Evolutionary conservation across 2,329 filamentous ascomycete species (phyloP).

Genomic region (Calonectria henricotiae): DNA sequence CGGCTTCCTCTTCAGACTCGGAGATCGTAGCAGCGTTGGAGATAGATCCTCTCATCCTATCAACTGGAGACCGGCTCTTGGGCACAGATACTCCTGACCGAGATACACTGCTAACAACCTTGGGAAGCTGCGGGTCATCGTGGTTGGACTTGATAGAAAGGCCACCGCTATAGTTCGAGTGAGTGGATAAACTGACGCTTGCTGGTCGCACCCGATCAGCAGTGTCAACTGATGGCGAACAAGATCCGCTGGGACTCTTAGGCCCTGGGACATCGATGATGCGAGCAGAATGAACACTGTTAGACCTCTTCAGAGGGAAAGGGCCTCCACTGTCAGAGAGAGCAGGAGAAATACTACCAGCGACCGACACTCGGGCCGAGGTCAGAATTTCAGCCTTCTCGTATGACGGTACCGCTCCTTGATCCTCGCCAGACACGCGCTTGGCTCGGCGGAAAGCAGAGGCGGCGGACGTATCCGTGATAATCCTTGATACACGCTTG

Average conservation of each 20-base stretch:
- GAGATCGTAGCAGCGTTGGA: conserved; percentile 60
- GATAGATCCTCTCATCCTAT: conserved; percentile 53
- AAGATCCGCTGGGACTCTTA: conserved; percentile 68
- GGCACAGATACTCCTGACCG: conserved; percentile 46
- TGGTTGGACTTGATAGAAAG: conserved; percentile 57
- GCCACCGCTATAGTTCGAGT: conserved; percentile 60
- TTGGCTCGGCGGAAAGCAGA: conserved; percentile 39
- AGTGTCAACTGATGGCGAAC: conserved; percentile 65
- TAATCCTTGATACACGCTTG: conserved; percentile 50
- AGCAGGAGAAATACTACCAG: conserved; percentile 67
- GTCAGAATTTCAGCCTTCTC: conserved; percentile 75
- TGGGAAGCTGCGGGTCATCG: conserved; percentile 59
- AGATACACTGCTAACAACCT: conserved; percentile 45
- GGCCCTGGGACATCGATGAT: conserved; percentile 72
- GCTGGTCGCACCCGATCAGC: conserved; percentile 62
- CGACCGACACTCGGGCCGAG: conserved; percentile 71
- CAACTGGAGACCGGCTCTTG: conserved; percentile 55
- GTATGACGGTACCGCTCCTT: conserved; percentile 65
- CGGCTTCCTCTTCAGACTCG: conserved; percentile 62
- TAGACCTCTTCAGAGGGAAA: conserved; percentile 58
- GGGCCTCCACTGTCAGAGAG: conserved; percentile 65
- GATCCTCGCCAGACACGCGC: conserved; percentile 55
- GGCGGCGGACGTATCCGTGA: conserved; percentile 40
- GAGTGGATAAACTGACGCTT: conserved; percentile 57
- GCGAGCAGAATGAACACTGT: conserved; percentile 72